A percentile compares a stretch with the other conserved stretches of the same genome.
phyloP scores from a whole-genome alignment of 345 rosid species.

The Sisymbrium irio region DNA sequence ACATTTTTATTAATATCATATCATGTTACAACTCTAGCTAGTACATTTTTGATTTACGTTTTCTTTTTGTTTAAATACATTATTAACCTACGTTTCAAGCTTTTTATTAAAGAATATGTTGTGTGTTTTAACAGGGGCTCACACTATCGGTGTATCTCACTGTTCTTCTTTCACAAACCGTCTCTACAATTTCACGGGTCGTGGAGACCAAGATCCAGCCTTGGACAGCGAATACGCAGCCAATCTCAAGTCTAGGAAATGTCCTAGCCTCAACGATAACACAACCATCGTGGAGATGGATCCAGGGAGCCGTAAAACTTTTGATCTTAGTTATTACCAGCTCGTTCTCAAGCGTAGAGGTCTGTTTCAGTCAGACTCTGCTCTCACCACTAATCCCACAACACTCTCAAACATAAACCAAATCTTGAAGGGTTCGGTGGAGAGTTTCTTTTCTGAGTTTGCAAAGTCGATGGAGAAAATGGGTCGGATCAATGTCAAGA shows the following conservation, averaged over 20 bases:
- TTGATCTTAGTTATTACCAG: constrained; percentile 67
- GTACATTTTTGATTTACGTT: neutral
- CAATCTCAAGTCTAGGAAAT: constrained; percentile 67
- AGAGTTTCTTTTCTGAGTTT: constrained; percentile 58
- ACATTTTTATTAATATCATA: no score
- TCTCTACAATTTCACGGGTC: constrained; percentile 75
- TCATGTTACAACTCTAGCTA: no score
- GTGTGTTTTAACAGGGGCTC: constrained; percentile 54
- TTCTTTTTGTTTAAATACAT: neutral
- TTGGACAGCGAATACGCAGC: constrained; percentile 72
- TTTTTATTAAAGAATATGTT: neutral
- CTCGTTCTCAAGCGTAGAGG: constrained; percentile 68
- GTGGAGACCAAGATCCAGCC: constrained; percentile 65
- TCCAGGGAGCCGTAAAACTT: constrained; percentile 75
- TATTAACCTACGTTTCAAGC: neutral
- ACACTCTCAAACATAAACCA: constrained; percentile 47
- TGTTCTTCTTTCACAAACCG: constrained; percentile 61
- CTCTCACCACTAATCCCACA: constrained; percentile 55
- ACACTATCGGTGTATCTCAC: constrained; percentile 72
- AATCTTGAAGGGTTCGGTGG: constrained; percentile 47
- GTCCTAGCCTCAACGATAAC: constrained; percentile 56
- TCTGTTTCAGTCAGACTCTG: constrained; percentile 71
- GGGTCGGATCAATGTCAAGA: constrained; percentile 62
- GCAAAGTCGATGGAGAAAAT: constrained; percentile 75
- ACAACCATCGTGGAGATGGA: constrained; percentile 77